A percentile compares a stretch with the other conserved stretches of the same genome.
phyloP scores from a whole-genome alignment of 805 yeast species.

The Myxozyma nipponensis region DNA sequence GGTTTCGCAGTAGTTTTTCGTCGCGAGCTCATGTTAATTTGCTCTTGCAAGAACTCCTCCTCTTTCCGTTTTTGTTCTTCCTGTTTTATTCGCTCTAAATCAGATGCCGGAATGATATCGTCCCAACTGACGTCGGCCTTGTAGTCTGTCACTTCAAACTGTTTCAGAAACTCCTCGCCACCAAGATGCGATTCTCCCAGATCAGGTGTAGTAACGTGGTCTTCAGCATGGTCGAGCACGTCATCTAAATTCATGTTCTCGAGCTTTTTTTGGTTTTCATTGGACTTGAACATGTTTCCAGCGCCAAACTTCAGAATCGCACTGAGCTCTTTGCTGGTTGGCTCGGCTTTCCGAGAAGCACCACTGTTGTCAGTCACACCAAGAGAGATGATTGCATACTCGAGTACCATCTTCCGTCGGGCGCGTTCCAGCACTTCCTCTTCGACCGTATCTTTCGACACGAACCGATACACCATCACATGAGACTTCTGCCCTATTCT shows the following conservation, averaged over 20 bases:
- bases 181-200: conserved; percentile 96
- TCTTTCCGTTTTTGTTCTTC: conserved; percentile 85
- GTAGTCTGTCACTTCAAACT: conserved; percentile 97
- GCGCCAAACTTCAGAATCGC: conserved; percentile 98
- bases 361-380: conserved; percentile 80
- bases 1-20: conserved; percentile 50
- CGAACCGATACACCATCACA: conserved; percentile 95
- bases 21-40: conserved; percentile 79
- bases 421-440: conserved; percentile 97
- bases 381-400: conserved; percentile 92
- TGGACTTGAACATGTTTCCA: conserved; percentile 95
- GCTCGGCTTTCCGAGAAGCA: conserved; percentile 60
- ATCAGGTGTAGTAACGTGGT: conserved; percentile 93
- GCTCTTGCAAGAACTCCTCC: conserved; percentile 82
- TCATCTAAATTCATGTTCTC: conserved; percentile 95
- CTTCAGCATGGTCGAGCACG: conserved; percentile 94
- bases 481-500: conserved; percentile 99
- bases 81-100: conserved; percentile 79
- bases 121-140: conserved; percentile 96
- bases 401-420: conserved; percentile 95
- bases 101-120: conserved; percentile 95
- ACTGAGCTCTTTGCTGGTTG: conserved; percentile 76
- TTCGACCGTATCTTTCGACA: conserved; percentile 96
- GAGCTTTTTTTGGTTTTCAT: conserved; percentile 88
- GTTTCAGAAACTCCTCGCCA: conserved; percentile 94